phyloP scores from a whole-genome alignment of 306 rosid species.

The Arachis stenosperma region DNA sequence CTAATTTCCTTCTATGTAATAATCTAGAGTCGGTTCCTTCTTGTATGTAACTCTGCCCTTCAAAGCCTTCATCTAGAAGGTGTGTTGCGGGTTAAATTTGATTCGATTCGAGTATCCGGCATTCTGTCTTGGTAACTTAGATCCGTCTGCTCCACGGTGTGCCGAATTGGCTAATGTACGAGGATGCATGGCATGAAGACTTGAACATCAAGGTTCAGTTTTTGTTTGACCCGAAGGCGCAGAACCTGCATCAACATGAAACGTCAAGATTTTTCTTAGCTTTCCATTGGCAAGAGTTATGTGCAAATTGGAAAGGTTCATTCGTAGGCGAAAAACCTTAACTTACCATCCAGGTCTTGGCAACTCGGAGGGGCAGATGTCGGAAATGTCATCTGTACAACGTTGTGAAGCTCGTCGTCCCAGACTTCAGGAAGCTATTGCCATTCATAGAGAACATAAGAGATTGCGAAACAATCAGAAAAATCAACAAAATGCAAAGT shows the following conservation, averaged over 20 bases:
- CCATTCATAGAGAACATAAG: constrained; percentile 34
- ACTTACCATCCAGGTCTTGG: constrained; percentile 70
- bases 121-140: neutral
- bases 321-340: constrained; percentile 3
- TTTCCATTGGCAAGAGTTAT: neutral
- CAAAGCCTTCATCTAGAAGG: constrained; percentile 16
- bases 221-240: constrained; percentile 57
- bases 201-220: constrained; percentile 60
- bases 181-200: constrained; percentile 22
- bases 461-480: constrained; percentile 28
- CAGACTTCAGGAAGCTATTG: constrained; percentile 71
- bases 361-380: constrained; percentile 53
- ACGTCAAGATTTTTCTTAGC: neutral
- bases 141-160: constrained; percentile 33
- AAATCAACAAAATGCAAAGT: neutral
- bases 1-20: neutral
- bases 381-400: constrained; percentile 78
- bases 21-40: constrained; percentile 37
- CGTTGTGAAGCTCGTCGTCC: constrained; percentile 96
- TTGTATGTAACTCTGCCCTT: constrained; percentile 29
- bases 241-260: constrained; percentile 54
- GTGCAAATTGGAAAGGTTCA: constrained; percentile 17
- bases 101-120: neutral
- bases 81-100: neutral
- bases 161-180: constrained; percentile 9